Conservation (phyloP, 164 flowering plant species). For the Santalum album region DNA sequence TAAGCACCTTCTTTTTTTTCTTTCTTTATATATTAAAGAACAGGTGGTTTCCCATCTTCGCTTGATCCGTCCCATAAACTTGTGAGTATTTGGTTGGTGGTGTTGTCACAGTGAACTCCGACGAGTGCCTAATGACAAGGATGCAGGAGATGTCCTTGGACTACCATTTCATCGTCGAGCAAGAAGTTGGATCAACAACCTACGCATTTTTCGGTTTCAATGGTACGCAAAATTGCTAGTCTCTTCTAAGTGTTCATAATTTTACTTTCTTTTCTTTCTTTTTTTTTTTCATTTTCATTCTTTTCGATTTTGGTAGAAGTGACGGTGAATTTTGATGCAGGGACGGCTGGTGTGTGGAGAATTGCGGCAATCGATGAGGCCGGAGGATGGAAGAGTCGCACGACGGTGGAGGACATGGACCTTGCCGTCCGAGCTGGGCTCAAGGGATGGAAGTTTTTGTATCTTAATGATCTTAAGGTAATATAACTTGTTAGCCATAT, state of each 20-base stretch:
- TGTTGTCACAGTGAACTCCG: not conserved
- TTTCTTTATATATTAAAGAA: too few species aligned
- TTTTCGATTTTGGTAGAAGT: too few species aligned
- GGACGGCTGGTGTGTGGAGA: conserved; percentile 3
- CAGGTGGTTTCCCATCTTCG: too few species aligned
- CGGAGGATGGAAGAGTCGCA: not conserved
- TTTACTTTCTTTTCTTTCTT: too few species aligned
- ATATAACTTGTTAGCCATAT: too few species aligned
- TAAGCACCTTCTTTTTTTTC: not conserved
- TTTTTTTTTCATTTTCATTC: too few species aligned
- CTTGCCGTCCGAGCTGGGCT: conserved; percentile 2
- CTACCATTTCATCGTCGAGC: not conserved
- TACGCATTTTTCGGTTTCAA: conserved; percentile 1
- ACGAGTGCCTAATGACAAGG: conserved; percentile 1
- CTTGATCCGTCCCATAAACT: too few species aligned
- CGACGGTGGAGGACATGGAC: conserved; percentile 3
- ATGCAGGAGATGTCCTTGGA: conserved; percentile 1
- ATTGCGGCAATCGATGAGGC: conserved; percentile 2
- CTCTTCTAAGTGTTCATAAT: too few species aligned
- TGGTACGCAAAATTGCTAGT: too few species aligned
- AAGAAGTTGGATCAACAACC: not conserved
- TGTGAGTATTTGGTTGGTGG: too few species aligned
- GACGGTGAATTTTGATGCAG: not conserved
- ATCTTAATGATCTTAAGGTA: not conserved
- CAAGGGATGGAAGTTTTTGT: not conserved